Evolutionary conservation across 768 basidiomycete genomes (phyloP), one percentile per base, ranked within the genome.

Genomic region (Leucocoprinus sp.): DNA sequence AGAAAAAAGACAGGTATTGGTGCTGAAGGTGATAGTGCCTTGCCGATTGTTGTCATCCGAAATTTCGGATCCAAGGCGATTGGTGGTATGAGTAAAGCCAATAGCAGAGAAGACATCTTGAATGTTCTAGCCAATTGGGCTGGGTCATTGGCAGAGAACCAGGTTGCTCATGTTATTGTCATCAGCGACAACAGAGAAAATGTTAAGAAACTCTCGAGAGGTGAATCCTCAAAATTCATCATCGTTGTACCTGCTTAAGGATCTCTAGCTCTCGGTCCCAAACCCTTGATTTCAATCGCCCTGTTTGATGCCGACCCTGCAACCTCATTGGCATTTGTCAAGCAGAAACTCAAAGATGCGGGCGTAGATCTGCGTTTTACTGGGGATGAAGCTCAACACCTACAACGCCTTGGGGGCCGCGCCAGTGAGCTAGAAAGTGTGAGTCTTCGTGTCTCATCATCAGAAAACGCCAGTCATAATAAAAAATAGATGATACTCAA

Each of bases 161-260:
- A 84, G 68, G 69, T 90, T 46, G 95, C 95, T 0, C 93, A 98
- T 62, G 91, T 96, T 37, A 69, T 99, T 38, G 79, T 98, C 26
- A 67, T 93, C 35, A 89, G 89, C 54, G 90, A 98, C 58, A 92
- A 91, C 53, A 77, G 86, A 21, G 91, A 92, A 55, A 85, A 93
- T 47, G 71, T 80, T 1, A 96, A 91, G 58, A 70, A 76, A n/a
- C 66, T 98, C 5, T 80, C 89, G 0, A 85, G 84, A 71, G 84
- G 90, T 85, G 54, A 14, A 51, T 36, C 23, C 8, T 29, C 8
- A 27, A 7, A 28, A 4, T 47, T 7, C 23, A 26, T 8, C 22
- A 14, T 17, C 9, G 8, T 8, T n/a, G 8, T 2, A 11, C 28
- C 31, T 36, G 18, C 33, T 47, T 9, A 31, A 37, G 21, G 8